These are phyloP conservation scores for Colletotrichum coccodes DNA, from an alignment of 2,329 filamentous ascomycete genomes.

Conservation along the genomic window DNA sequence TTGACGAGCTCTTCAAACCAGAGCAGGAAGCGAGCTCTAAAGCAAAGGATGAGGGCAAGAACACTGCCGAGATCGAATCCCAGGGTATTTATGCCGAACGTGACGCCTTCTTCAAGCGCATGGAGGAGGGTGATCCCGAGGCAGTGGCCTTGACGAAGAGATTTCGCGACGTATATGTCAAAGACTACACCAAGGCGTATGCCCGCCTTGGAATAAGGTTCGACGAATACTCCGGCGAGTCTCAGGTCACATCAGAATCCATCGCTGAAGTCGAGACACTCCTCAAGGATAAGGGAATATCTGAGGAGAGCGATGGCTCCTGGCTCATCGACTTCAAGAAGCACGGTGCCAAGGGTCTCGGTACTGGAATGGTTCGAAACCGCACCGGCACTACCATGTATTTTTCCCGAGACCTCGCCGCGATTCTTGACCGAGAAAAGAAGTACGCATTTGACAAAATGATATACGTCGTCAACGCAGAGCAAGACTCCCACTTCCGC, in stretches of 20 bases:
- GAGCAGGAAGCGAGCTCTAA: slow-evolving; percentile 70
- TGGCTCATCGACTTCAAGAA: slow-evolving; percentile 77
- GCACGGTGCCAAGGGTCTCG: slow-evolving; percentile 73
- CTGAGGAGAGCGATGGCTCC: slow-evolving; percentile 73
- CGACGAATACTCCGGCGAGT: slow-evolving; percentile 75
- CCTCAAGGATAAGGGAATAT: slow-evolving; percentile 69
- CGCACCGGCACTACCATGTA: slow-evolving; percentile 73
- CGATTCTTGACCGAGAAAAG: slow-evolving; percentile 70
- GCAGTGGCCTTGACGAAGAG: slow-evolving; percentile 67
- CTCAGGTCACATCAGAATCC: slow-evolving; percentile 59
- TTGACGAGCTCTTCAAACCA: slow-evolving; percentile 69
- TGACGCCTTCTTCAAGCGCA: slow-evolving; percentile 70
- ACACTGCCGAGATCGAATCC: slow-evolving; percentile 54
- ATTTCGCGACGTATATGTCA: slow-evolving; percentile 68
- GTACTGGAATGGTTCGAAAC: slow-evolving; percentile 73
- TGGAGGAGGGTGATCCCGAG: slow-evolving; percentile 68
- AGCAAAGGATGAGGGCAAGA: slow-evolving; percentile 56
- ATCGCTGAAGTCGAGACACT: slow-evolving; percentile 68
- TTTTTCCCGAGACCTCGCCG: slow-evolving; percentile 75
- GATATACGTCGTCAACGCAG: slow-evolving; percentile 50
- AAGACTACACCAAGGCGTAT: slow-evolving; percentile 68
- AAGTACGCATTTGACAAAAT: slow-evolving; percentile 52
- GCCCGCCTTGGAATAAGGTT: slow-evolving; percentile 69
- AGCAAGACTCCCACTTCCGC: slow-evolving; percentile 48
- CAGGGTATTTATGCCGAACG: slow-evolving; percentile 59